Base-by-base conservation (phyloP, 805 yeast genomes). In the Cephaloascus fragrans region DNA sequence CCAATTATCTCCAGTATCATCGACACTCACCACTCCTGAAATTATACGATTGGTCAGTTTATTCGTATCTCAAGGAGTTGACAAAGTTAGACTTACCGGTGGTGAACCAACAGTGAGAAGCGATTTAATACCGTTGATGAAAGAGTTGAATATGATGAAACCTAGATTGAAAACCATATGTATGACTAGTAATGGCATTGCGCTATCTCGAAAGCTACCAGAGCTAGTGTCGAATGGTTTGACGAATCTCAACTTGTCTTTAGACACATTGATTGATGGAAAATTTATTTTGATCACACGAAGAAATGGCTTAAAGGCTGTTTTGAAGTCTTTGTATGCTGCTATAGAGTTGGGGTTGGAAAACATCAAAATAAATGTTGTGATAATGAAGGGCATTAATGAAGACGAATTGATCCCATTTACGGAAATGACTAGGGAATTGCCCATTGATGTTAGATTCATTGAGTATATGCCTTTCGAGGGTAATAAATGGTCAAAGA, bases 391-490 rank as follows among this genome's bases (percentile, higher is more conserved):
- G 31, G 65, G 65, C 19, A 41, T 67, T 35, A 73, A 73, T 41
- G 78, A 73, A 26, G 78, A 73, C 47, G 79, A 73, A 47, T 57
- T 73, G 2, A 42, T 62, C 16, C 64, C 69, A 43, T 73, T 73
- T 51, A 72, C 69, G 1, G 61, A 59, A 29, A 39, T 73, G 41
- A 59, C 73, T 9, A 47, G 52, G 39, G 51, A 57, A 29, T 47
- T 53, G 32, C 64, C 67, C 3, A 42, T 73, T 4, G 77, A 73
- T 44, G 66, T 73, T 18, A 54, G 79, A 39, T 73, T 73, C 47
- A 73, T 73, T 33, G 80, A 73, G 46, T 73, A 72, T 50, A 73
- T 73, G 80, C 80, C 80, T 3, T 73, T 73, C 47, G 71, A 61
- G 42, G 80, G 80, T 2, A 73, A 73, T 50, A 67, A 66, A 44